Evolutionary conservation across 164 flowering plant genomes (phyloP).

Genomic region (Annona squamosa): DNA sequence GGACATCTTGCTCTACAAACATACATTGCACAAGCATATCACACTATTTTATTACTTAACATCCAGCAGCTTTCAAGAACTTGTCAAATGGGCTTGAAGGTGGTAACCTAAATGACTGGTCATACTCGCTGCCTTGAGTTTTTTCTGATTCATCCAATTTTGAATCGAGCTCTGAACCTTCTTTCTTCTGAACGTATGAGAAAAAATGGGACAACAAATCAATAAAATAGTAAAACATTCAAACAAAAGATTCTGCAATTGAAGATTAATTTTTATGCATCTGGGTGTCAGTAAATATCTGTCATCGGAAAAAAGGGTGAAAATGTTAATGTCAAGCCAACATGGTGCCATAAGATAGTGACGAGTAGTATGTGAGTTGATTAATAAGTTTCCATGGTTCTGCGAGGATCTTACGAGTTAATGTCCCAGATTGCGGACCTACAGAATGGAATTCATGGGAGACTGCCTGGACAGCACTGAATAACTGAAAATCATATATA

Average conservation of each 20-base stretch:
- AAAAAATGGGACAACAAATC: background rate
- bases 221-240: background rate
- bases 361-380: too few relatives aligned
- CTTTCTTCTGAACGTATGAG: constrained; percentile 18
- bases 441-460: too few relatives aligned
- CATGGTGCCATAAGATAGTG: too few relatives aligned
- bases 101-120: constrained; percentile 61
- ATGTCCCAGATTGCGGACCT: too few relatives aligned
- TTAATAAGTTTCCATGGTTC: too few relatives aligned
- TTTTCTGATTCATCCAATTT: constrained; percentile 19
- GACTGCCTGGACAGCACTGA: too few relatives aligned
- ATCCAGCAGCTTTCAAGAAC: constrained; percentile 91
- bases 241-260: background rate
- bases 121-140: constrained; percentile 27
- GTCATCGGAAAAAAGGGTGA: background rate
- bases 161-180: constrained; percentile 15
- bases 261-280: background rate
- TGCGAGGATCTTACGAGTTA: too few relatives aligned
- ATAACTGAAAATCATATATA: too few relatives aligned
- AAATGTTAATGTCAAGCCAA: too few relatives aligned
- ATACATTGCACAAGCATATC: background rate
- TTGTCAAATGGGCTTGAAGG: constrained; percentile 94
- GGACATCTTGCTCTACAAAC: background rate
- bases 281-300: background rate
- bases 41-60: constrained; percentile 23